Evolutionary conservation across 2,329 filamentous ascomycete genomes (phyloP), one percentile per base, ranked within the genome.

Genomic region (Cercospora canescens): DNA sequence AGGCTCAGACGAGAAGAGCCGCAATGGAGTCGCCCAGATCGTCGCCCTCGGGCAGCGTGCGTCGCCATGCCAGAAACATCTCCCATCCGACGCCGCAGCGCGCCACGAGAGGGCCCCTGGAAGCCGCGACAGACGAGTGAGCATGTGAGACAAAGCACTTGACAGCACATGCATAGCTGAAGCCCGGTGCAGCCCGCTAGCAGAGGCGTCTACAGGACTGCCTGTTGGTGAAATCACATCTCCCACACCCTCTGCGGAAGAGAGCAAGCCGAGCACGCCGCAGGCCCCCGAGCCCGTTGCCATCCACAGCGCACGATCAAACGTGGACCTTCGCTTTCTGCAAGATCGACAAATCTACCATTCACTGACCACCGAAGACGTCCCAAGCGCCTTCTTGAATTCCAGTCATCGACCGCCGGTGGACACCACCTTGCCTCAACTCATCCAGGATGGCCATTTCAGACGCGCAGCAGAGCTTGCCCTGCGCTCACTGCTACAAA

Each of bases 331-430:
- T 71, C 88, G 89, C 18, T 94, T 91, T 77, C 88, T 97, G 54
- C 86, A 95, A 11, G 87, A 89, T 21, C 89, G 92, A 3, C 88
- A 92, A 69, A 90, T 94, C 63, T 97, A 94, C 81, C 94, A 97
- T 76, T 88, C 90, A 1, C 83, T 97, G 26, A 89, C 90, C 0
- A 76, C 86, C 85, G 16, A 84, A 88, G 82, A 85, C 59, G 80
- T 88, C 52, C 86, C 87, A 4, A 79, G 80, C 7, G 81, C 92
- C 3, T 94, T 97, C 77, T 88, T 91, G 67, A 86, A 87, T 69
- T 86, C 91, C 0, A 78, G 87, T 21, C 84, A 89, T 67, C 87
- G 89, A 69, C 89, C 92, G 1, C 77, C 83, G 1, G 81, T 87
- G 0, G 84, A 87, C 30, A 87, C 90, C 0, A 83, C 91, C 0